Conservation (phyloP, 768 basidiomycete genomes). For the Rhizopogon roseolus region DNA sequence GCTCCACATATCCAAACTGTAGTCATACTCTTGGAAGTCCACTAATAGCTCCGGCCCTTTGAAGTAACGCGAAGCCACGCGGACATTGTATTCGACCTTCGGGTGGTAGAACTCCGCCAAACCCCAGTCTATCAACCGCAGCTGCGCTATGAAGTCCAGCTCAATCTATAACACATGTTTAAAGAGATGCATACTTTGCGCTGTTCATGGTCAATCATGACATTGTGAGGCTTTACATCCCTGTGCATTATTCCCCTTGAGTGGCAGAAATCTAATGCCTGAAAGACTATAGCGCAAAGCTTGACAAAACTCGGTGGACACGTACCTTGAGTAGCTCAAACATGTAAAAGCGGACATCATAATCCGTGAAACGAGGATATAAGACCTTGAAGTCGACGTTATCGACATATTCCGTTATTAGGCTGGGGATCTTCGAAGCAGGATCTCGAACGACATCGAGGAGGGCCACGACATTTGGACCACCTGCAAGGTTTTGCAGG, state of each 20-base stretch:
- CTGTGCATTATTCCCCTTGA: slow-evolving; percentile 99
- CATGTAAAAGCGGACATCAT: slow-evolving; percentile 96
- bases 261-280: slow-evolving; percentile 97
- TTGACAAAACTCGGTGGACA: slow-evolving; percentile 5
- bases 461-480: slow-evolving; percentile 90
- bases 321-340: slow-evolving; percentile 87
- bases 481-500: slow-evolving; percentile 91
- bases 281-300: slow-evolving; percentile 1
- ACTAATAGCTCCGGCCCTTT: slow-evolving; percentile 96
- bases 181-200: slow-evolving; percentile 59
- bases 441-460: slow-evolving; percentile 96
- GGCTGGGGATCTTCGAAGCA: slow-evolving; percentile 92
- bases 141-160: slow-evolving; percentile 36
- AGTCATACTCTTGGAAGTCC: slow-evolving; percentile 98
- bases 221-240: slow-evolving; percentile 98
- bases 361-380: slow-evolving; percentile 93
- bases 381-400: slow-evolving; percentile 97
- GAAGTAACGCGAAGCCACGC: slow-evolving; percentile 96
- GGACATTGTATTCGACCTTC: slow-evolving; percentile 95
- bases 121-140: slow-evolving; percentile 98
- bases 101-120: slow-evolving; percentile 98
- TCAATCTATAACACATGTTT: slow-evolving; percentile 1
- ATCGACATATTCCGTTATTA: slow-evolving; percentile 97
- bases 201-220: slow-evolving; percentile 99
- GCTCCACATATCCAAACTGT: slow-evolving; percentile 98